phyloP scores from a whole-genome alignment of 805 yeast species.

The Metschnikowia anglica region DNA sequence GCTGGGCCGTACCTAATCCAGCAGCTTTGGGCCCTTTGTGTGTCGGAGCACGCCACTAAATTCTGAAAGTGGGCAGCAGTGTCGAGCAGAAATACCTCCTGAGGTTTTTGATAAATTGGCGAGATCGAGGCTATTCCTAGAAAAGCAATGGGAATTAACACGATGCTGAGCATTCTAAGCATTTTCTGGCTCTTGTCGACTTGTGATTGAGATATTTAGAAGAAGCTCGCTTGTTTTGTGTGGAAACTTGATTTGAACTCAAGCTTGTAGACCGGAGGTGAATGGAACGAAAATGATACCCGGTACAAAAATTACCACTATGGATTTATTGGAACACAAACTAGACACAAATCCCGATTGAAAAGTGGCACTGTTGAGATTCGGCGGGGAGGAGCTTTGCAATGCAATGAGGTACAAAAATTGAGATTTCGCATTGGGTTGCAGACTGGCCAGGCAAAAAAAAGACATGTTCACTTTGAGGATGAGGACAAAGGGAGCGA shows the following conservation, averaged over 20 bases:
- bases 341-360: too few species aligned
- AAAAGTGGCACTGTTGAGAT: neutral
- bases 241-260: neutral
- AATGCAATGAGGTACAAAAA: neutral
- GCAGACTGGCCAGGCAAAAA: neutral
- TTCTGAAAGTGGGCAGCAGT: conserved; percentile 8
- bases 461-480: too few species aligned
- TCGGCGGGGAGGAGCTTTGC: neutral
- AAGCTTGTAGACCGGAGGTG: too few species aligned
- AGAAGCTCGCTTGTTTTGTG: neutral
- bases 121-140: neutral
- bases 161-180: neutral
- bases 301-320: too few species aligned
- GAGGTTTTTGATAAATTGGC: neutral
- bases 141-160: neutral
- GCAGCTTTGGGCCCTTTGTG: conserved; percentile 9
- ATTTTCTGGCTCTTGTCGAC: neutral
- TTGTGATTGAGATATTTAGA: neutral
- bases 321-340: too few species aligned
- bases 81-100: conserved; percentile 6
- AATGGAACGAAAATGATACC: too few species aligned
- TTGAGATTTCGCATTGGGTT: neutral
- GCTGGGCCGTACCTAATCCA: conserved; percentile 2
- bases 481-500: too few species aligned
- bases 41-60: conserved; percentile 13